Evolutionary conservation across 257 asterid species (phyloP).

Genomic region (Solanum dulcamara): DNA sequence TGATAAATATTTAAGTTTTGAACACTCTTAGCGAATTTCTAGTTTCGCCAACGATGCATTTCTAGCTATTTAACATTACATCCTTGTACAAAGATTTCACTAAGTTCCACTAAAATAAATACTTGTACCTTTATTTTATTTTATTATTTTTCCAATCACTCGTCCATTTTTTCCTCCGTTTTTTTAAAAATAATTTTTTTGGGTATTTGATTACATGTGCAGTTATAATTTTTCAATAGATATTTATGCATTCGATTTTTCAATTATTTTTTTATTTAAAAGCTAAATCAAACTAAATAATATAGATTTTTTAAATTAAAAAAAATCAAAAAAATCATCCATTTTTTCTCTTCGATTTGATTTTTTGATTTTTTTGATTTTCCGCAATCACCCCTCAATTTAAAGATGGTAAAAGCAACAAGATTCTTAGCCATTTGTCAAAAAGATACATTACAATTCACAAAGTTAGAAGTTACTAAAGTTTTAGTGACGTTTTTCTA

Average conservation of each 20-base stretch:
- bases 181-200: not conserved
- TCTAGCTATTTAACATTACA: not conserved
- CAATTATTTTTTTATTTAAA: not conserved
- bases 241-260: not conserved
- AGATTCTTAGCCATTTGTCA: not conserved
- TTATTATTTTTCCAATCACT: too few species aligned
- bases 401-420: not conserved
- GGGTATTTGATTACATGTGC: not conserved
- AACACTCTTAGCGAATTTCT: too few species aligned
- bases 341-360: not conserved
- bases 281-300: not conserved
- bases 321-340: not conserved
- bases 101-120: not conserved
- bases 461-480: not conserved
- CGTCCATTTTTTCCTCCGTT: too few species aligned
- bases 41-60: not conserved
- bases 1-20: too few species aligned
- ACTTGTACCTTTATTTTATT: not conserved
- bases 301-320: not conserved
- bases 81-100: not conserved
- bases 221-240: not conserved
- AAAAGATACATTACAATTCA: not conserved
- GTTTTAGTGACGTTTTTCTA: not conserved
- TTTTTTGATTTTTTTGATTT: not conserved
- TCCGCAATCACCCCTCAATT: not conserved